These are phyloP conservation scores for Globisporangium rhizosaccharum DNA, from an alignment of 352 stramenopile species.

Conservation along the genomic window DNA sequence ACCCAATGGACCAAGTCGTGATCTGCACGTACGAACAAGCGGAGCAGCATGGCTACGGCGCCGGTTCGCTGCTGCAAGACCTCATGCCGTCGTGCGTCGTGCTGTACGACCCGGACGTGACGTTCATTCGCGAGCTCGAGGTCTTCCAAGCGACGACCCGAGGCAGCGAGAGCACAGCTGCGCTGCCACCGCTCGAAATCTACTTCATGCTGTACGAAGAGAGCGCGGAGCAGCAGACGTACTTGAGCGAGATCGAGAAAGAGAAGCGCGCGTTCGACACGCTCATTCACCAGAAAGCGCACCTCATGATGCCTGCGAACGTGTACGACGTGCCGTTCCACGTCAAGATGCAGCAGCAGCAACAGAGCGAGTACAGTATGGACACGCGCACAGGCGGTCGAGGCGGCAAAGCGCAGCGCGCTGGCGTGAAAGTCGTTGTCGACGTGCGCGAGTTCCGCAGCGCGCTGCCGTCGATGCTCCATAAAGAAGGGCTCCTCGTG, in stretches of 20 bases:
- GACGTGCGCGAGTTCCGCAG: slow-evolving; percentile 98
- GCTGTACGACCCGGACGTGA: slow-evolving; percentile 93
- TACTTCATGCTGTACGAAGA: slow-evolving; percentile 97
- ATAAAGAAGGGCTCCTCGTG: slow-evolving; percentile 91
- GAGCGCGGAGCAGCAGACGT: slow-evolving; percentile 94
- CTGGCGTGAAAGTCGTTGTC: slow-evolving; percentile 82
- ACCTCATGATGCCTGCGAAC: slow-evolving; percentile 87
- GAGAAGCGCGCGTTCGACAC: slow-evolving; percentile 96
- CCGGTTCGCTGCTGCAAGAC: slow-evolving; percentile 83
- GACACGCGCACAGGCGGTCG: slow-evolving; percentile 67
- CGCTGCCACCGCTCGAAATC: slow-evolving; percentile 53
- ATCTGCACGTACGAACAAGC: slow-evolving; percentile 82
- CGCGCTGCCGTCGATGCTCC: slow-evolving; percentile 94
- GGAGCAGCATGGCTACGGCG: slow-evolving; percentile 45
- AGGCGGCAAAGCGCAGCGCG: slow-evolving; percentile 27
- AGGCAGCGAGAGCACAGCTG: neutral
- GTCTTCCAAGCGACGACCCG: slow-evolving; percentile 80
- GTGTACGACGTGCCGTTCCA: slow-evolving; percentile 80
- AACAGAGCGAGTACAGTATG: slow-evolving; percentile 70
- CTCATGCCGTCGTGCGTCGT: slow-evolving; percentile 89
- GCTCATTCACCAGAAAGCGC: slow-evolving; percentile 94
- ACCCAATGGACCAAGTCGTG: slow-evolving; percentile 47
- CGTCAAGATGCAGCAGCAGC: slow-evolving; percentile 55
- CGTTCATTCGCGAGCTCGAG: slow-evolving; percentile 94
- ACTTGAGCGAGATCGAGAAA: slow-evolving; percentile 91